Evolutionary conservation across 73 alveolate species (phyloP), one percentile per base, ranked within the genome.

Genomic region (Halteria grandinella): DNA sequence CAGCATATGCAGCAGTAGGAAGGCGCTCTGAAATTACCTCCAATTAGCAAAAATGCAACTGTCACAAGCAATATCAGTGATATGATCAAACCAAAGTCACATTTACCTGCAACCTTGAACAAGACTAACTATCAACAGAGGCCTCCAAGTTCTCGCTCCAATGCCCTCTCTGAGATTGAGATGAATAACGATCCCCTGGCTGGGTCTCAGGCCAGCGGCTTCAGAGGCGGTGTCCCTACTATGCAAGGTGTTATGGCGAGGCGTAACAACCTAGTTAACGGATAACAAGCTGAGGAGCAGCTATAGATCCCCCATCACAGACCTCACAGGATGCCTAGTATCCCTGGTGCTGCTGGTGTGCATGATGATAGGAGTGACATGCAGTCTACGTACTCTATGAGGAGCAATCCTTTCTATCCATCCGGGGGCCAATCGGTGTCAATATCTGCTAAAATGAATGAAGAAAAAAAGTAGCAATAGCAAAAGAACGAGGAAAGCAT

Each of bases 21-120:
- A 54, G 70, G 70, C 4, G 74, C 60, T 15, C 45, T 60, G 45
- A 60, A 60, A 33, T 60, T 60, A 24, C 77, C 77, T 25, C 77
- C 77, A 37, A 60, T 60, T 3, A 60, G 27, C 41, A 24, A 60
- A 31, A 60, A 60, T 23, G 23, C 37, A 8, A 25, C 12, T 2
- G 43, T 59, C 10, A 40, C 37, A 40, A 12, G 60, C 7, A 60
- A 60, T 39, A 60, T 60, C 3, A 60, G 43, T 36, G 77, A 60
- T 11, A 18, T 60, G 29, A 60, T 60, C 2, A 60, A 60, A 59
- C 77, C 77, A 37, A 7, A 44, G 4, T 36, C 77, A 7, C 37
- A 40, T 55, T 24, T 32, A 15, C 17, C 50, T 10, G 17, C n/a
- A 57, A 33, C 17, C 31, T 6, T 29, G n/a, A n/a, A n/a, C n/a